Evolutionary conservation across 208 protist species (phyloP), one percentile per base, ranked within the genome.

Genomic region (Crithidia acanthocephali): DNA sequence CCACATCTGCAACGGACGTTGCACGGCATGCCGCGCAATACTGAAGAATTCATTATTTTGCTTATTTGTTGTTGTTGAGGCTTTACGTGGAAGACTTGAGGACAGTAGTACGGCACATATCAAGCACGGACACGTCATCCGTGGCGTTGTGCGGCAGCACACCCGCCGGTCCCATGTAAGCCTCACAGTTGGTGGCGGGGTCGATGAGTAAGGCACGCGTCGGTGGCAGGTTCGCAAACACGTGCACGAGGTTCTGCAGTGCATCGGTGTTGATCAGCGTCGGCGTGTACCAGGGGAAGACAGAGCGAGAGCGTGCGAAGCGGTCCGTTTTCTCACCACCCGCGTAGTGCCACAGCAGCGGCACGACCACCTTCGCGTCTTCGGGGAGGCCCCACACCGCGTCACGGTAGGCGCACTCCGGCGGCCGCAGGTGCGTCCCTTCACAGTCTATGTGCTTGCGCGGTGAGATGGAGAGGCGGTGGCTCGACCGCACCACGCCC

Each of bases 281-380:
- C 28, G 52, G 52, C 28, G 52, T 58, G 52, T 58, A 58, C 52
- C 52, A 58, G 15, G 52, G 52, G 52, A 58, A 58, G 15, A 58
- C 52, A 9, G 52, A 18, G 6, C 52, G 25, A 22, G 8, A 58
- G 9, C 30, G 52, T n/a, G 25, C 18, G 15, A 33, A 40, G 22
- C 25, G 28, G 6, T 15, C 25, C 9, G 15, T 30, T 18, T 58
- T 58, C 7, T 16, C 11, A 5, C 6, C 8, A 10, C 52, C 52
- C 11, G 52, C 11, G 25, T 32, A 58, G 52, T 58, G 52, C 52
- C 52, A 58, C 28, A 58, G 6, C 52, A 58, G 52, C 52, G 52
- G 52, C 52, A 37, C 30, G 15, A 58, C 52, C 25, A 22, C 52
- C 7, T 18, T 37, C 28, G 52, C 52, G 28, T 32, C 25, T 16